Conservation (phyloP, 2,329 filamentous ascomycete genomes). For the Monosporascus sp. region DNA sequence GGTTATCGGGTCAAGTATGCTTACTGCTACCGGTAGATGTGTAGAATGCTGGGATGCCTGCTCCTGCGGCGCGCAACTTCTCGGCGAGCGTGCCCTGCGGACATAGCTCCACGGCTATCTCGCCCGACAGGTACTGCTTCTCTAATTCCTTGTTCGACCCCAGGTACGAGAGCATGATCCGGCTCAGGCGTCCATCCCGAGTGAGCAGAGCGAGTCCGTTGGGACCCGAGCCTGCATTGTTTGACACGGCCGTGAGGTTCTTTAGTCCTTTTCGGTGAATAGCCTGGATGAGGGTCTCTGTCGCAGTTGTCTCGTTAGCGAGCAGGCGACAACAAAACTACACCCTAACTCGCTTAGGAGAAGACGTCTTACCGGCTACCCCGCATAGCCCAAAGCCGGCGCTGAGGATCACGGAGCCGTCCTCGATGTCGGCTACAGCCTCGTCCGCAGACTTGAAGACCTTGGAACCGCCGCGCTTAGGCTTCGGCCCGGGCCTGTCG, state of each 20-base stretch:
- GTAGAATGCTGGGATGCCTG: constrained; percentile 76
- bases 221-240: constrained; percentile 69
- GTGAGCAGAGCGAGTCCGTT: constrained; percentile 65
- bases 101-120: constrained; percentile 69
- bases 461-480: constrained; percentile 36
- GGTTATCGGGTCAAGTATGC: constrained; percentile 16
- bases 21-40: constrained; percentile 66
- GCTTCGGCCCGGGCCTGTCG: constrained; percentile 7
- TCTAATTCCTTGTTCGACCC: constrained; percentile 74
- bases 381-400: constrained; percentile 81
- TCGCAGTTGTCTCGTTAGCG: constrained; percentile 3
- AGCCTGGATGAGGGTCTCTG: constrained; percentile 66
- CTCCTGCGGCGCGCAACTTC: constrained; percentile 65
- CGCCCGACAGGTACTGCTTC: constrained; percentile 67
- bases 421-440: constrained; percentile 65
- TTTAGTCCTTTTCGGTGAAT: constrained; percentile 56
- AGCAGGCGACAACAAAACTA: background rate
- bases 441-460: constrained; percentile 54
- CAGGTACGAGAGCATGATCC: constrained; percentile 69
- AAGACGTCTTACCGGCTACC: constrained; percentile 50
- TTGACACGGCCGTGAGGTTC: constrained; percentile 69
- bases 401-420: constrained; percentile 66
- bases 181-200: constrained; percentile 62
- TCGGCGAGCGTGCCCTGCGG: constrained; percentile 72
- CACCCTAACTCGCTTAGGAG: no score